phyloP scores from a whole-genome alignment of 2,329 filamentous ascomycete genomes.

The Dothiorella sarmentorum region DNA sequence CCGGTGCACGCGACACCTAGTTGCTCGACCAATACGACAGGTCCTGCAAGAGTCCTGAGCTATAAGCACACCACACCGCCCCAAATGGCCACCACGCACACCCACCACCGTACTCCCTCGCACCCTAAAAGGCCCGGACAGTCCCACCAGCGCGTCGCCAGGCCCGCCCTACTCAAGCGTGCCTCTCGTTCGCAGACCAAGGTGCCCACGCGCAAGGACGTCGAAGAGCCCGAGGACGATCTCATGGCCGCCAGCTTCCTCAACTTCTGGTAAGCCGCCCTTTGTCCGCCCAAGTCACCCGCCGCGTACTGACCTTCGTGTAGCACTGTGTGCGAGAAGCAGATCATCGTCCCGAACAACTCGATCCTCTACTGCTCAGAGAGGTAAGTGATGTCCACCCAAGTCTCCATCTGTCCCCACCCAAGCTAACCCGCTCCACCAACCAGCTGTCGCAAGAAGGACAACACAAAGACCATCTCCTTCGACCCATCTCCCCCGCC shows the following conservation, averaged over 20 bases:
- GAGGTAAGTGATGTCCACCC: slow-evolving; percentile 44
- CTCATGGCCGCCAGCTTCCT: slow-evolving; percentile 51
- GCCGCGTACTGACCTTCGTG: not conserved
- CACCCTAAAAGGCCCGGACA: slow-evolving; percentile 34
- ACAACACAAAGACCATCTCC: slow-evolving; percentile 37
- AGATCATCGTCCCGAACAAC: slow-evolving; percentile 60
- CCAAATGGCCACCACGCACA: slow-evolving; percentile 31
- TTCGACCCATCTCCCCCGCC: slow-evolving; percentile 35
- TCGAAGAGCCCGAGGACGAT: slow-evolving; percentile 44
- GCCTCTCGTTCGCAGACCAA: slow-evolving; percentile 20
- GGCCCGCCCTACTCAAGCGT: slow-evolving; percentile 34
- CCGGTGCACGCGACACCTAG: slow-evolving; percentile 11
- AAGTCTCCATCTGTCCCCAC: not conserved
- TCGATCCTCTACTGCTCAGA: slow-evolving; percentile 63
- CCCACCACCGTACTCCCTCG: slow-evolving; percentile 20
- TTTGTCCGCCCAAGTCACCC: not conserved
- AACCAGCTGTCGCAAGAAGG: slow-evolving; percentile 46
- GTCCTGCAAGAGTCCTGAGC: slow-evolving; percentile 16
- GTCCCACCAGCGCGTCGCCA: slow-evolving; percentile 33
- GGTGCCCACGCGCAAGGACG: slow-evolving; percentile 28
- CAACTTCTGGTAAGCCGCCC: slow-evolving; percentile 48
- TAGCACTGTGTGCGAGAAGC: slow-evolving; percentile 63
- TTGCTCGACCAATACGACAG: slow-evolving; percentile 12
- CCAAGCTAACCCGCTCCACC: not conserved
- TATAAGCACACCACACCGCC: slow-evolving; percentile 21